Evolutionary conservation across 148 eudicot species (phyloP).

Genomic region (Silene latifolia): DNA sequence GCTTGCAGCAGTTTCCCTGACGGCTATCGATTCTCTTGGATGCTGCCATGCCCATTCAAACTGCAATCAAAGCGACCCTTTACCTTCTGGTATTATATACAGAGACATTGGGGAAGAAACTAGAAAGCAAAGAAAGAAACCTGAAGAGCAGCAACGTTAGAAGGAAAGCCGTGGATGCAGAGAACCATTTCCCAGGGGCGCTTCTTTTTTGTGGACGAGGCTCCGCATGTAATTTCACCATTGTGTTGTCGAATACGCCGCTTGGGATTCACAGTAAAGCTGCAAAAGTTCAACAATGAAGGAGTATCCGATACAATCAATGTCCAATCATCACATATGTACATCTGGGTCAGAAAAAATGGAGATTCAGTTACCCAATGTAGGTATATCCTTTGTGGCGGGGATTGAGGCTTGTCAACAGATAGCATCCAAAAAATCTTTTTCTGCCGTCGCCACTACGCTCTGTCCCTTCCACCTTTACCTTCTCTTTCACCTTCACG

Average conservation of each 20-base stretch:
- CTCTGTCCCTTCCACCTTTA: background rate
- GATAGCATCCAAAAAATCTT: constrained; percentile 66
- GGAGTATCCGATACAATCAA: too few species aligned
- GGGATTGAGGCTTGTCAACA: constrained; percentile 70
- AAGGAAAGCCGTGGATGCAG: constrained; percentile 89
- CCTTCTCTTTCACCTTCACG: too few species aligned
- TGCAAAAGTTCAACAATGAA: constrained; percentile 8
- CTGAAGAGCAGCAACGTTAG: constrained; percentile 85
- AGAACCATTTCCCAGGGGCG: constrained; percentile 98
- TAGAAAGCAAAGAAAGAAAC: constrained; percentile 29
- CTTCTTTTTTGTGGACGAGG: constrained; percentile 60
- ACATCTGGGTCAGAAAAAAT: too few species aligned
- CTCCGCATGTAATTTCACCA: constrained; percentile 80
- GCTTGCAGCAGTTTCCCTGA: constrained; percentile 58
- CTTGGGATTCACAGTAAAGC: constrained; percentile 85
- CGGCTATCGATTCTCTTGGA: constrained; percentile 73
- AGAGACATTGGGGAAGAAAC: background rate
- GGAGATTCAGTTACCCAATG: constrained; percentile 54
- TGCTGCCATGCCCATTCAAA: constrained; percentile 99
- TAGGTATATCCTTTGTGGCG: constrained; percentile 86
- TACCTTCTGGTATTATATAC: background rate
- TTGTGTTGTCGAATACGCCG: constrained; percentile 87
- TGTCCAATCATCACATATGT: too few species aligned
- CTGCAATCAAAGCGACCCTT: constrained; percentile 35
- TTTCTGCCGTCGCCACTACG: background rate